Conservation (phyloP, 345 rosid species). For the Limnanthes douglasii region DNA sequence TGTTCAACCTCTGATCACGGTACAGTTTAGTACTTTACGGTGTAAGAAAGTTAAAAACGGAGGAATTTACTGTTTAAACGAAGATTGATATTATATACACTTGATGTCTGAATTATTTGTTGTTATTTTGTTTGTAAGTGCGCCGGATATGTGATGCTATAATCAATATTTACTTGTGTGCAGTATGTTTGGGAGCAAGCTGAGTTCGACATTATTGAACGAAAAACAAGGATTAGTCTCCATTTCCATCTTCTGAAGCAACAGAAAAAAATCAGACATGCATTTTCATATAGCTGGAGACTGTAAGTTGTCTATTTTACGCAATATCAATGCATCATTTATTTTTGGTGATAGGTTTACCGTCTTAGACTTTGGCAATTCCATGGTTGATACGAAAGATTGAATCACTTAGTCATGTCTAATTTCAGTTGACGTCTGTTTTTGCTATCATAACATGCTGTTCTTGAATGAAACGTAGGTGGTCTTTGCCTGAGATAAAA, state of each 20-base stretch:
- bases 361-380: neutral
- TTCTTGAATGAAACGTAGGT: conserved; percentile 26
- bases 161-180: conserved; percentile 4
- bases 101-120: no score
- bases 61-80: no score
- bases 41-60: no score
- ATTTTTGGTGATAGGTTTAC: neutral
- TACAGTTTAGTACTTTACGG: no score
- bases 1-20: no score
- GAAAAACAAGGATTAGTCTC: conserved; percentile 78
- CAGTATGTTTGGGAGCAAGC: conserved; percentile 92
- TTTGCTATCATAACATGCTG: no score
- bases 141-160: neutral
- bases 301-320: conserved; percentile 32
- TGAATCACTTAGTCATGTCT: no score
- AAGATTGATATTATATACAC: no score
- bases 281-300: conserved; percentile 89
- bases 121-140: neutral
- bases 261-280: conserved; percentile 64
- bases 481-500: conserved; percentile 83
- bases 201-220: conserved; percentile 60
- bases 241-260: conserved; percentile 70
- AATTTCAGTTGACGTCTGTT: no score
- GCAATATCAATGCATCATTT: neutral
- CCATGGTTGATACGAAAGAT: conserved; percentile 3